Percentiles rank a stretch among this genome's conserved stretches.
These are phyloP conservation scores for Striga asiatica DNA, from an alignment of 257 asterid species.

Conservation along the genomic window DNA sequence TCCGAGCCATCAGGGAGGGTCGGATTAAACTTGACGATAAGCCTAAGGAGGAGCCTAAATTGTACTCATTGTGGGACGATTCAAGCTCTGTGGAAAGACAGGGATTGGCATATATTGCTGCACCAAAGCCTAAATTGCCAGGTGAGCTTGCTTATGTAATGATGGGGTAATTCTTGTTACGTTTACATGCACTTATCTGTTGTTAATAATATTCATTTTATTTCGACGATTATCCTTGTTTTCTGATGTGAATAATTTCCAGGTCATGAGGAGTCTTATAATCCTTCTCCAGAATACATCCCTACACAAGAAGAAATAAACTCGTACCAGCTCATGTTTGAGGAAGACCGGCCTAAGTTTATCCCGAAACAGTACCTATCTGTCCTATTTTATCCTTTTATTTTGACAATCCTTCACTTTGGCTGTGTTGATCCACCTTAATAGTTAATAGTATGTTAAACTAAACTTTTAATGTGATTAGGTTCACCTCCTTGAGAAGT, in stretches of 20 bases:
- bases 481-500: conserved; percentile 63
- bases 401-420: background rate
- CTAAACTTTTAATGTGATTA: conserved; percentile 20
- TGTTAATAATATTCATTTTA: background rate
- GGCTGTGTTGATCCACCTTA: background rate
- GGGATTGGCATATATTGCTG: conserved; percentile 82
- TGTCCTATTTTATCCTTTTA: conserved; percentile 5
- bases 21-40: conserved; percentile 61
- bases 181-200: background rate
- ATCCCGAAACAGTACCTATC: conserved; percentile 65
- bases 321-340: conserved; percentile 81
- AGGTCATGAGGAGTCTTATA: conserved; percentile 95
- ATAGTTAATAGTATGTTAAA: too few relatives aligned
- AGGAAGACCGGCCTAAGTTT: conserved; percentile 89
- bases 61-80: conserved; percentile 81
- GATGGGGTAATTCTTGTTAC: background rate
- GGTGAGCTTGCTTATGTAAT: conserved; percentile 30
- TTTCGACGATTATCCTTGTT: background rate
- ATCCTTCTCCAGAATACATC: conserved; percentile 83
- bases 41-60: conserved; percentile 59
- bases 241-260: conserved; percentile 20
- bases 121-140: conserved; percentile 86
- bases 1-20: conserved; percentile 79
- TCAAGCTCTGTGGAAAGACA: conserved; percentile 58
- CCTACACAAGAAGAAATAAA: conserved; percentile 85